Evolutionary conservation across 2,329 filamentous ascomycete species (phyloP).

Genomic region (Tolypocladium endophyticum): DNA sequence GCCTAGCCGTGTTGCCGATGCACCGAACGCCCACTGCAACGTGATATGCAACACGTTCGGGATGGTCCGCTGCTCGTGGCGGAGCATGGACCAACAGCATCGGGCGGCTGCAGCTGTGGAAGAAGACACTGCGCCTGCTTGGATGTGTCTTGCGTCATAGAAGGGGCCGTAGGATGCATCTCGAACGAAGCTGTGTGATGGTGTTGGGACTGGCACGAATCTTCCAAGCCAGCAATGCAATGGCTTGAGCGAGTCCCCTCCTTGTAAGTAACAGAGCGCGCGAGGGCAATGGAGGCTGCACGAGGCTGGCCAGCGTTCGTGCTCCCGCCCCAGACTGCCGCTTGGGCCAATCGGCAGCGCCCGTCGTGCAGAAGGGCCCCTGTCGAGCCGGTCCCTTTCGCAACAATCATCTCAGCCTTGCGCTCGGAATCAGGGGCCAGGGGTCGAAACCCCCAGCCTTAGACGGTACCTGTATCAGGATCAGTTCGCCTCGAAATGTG

Average conservation of each 20-base stretch:
- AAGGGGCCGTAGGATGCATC: not conserved
- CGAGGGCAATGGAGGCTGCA: not conserved
- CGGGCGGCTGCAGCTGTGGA: not conserved
- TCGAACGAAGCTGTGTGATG: not conserved
- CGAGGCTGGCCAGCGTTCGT: not conserved
- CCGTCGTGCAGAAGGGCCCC: not conserved
- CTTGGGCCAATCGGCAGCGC: not conserved
- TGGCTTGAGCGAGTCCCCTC: not conserved
- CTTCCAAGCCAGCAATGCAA: not conserved
- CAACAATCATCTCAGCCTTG: not conserved
- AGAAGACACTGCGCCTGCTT: not conserved
- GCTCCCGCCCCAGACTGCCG: not conserved
- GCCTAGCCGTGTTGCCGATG: not conserved
- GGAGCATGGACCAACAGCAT: not conserved
- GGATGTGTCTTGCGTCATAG: not conserved
- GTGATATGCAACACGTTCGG: not conserved
- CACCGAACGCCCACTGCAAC: not conserved
- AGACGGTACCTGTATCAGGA: not conserved
- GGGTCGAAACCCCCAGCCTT: not conserved
- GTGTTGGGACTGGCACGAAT: not conserved
- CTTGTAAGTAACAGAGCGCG: not conserved
- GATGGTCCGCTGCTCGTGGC: not conserved
- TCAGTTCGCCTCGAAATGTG: not conserved
- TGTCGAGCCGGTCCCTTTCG: not conserved
- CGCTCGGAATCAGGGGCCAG: not conserved